Base-by-base conservation (phyloP, 2,329 filamentous ascomycete genomes). In the Ophiobolus disseminans region DNA sequence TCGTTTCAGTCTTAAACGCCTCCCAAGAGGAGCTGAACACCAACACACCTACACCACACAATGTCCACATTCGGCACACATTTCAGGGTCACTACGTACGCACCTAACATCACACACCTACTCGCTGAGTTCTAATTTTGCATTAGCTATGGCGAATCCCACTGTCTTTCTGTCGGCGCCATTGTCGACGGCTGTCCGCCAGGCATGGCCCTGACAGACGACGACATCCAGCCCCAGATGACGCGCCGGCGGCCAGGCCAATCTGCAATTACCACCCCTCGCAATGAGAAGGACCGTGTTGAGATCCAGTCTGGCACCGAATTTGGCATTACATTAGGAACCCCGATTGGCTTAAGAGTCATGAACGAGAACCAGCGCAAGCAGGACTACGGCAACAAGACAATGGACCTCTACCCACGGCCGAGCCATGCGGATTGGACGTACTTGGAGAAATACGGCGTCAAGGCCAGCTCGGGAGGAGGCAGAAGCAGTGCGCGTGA, bases 381-480 rank as follows among this genome's bases (percentile, higher is more conserved):
- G 28, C 86, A 90, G 71, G 94, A 99, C 79, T 97, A 97, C 76
- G 89, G 89, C 47, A 84, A 86, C 76, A 84, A 85, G 70, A 96
- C 92, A 22, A 97, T 97, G 85, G 90, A 97, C 75, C 78, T 86
- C 55, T 97, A 88, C 81, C 94, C 94, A 4, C 84, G 94, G 41
- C 94, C 93, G 26, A 91, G 86, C 71, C 94, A 97, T 76, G 93
- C 94, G 51, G 93, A 97, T 76, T 97, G 89, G 85, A 97, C 94
- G 52, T 97, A 97, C 77, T 82, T 96, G 53, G 90, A 96, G 75
- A 97, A 97, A 78, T 99, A 99, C 74, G 93, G 93, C 48, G 86
- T 95, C 62, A 95, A 95, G 80, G 91, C 94, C 28, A 90, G 86
- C 72, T 91, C 87, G 53, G 93, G 94, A 49, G 93, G 94, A 62